phyloP scores from a whole-genome alignment of 495 filamentous ascomycete genomes.

The Penicillium coffeae region DNA sequence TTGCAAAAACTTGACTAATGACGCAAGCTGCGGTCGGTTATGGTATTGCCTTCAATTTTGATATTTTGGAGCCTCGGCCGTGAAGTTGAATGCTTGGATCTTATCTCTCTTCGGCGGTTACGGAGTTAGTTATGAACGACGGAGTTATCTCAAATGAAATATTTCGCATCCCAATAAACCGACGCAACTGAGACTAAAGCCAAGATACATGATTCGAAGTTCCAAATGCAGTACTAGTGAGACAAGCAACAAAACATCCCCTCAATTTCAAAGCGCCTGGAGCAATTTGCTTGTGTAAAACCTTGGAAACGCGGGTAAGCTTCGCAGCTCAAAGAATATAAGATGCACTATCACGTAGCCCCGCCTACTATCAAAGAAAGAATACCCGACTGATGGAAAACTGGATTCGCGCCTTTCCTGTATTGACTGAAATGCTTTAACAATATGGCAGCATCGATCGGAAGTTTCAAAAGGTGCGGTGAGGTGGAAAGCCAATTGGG shows the following conservation, averaged over 20 bases:
- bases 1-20: constrained; percentile 7
- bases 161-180: no score
- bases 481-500: no score
- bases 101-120: constrained; percentile 4
- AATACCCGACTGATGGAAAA: background rate
- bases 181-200: no score
- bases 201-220: no score
- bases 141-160: constrained; percentile 11
- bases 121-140: constrained; percentile 21
- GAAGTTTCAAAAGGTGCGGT: background rate
- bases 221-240: no score
- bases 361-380: background rate
- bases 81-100: constrained; percentile 1
- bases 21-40: constrained; percentile 12
- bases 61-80: constrained; percentile 4
- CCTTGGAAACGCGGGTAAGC: no score
- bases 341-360: background rate
- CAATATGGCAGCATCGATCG: background rate
- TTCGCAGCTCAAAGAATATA: no score
- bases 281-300: no score
- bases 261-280: no score
- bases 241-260: no score
- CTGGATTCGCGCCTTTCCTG: constrained; percentile 24
- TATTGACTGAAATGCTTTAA: constrained; percentile 19
- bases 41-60: constrained; percentile 12